phyloP scores from a whole-genome alignment of 2,329 filamentous ascomycete genomes.

The Eutypa lata region DNA sequence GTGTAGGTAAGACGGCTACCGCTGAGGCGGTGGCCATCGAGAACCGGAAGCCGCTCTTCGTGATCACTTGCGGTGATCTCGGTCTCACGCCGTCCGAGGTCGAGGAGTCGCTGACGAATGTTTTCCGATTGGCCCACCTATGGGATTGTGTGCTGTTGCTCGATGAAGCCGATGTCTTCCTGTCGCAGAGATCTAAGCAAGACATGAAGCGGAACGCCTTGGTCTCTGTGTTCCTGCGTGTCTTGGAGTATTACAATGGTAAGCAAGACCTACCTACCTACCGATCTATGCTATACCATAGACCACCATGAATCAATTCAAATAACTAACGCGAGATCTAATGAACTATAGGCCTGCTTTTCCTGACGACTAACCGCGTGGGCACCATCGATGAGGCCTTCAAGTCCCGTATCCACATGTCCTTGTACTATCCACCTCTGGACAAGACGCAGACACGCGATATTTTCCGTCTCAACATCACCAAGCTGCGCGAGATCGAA shows the following conservation, averaged over 20 bases:
- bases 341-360: conserved; percentile 39
- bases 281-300: too few species aligned
- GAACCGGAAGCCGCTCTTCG: conserved; percentile 42
- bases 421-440: conserved; percentile 34
- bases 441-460: conserved; percentile 35
- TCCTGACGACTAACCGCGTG: conserved; percentile 43
- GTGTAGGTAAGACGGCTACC: conserved; percentile 48
- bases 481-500: conserved; percentile 35
- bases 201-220: conserved; percentile 34
- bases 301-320: too few species aligned
- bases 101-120: conserved; percentile 37
- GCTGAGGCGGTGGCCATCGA: conserved; percentile 41
- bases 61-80: conserved; percentile 48
- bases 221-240: conserved; percentile 35
- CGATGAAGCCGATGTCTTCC: conserved; percentile 28
- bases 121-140: conserved; percentile 39
- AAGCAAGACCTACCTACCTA: too few species aligned
- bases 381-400: conserved; percentile 42
- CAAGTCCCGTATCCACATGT: conserved; percentile 38
- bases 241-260: conserved; percentile 25
- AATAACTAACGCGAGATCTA: conserved; percentile 16
- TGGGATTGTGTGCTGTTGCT: conserved; percentile 28
- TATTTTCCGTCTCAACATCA: conserved; percentile 39
- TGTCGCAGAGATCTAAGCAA: conserved; percentile 24
- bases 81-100: conserved; percentile 39